Percentiles rank a stretch among this genome's conserved stretches.
These are phyloP conservation scores for Tolypocladium cylindrosporum DNA, from an alignment of 2,329 filamentous ascomycete genomes.

Conservation along the genomic window DNA sequence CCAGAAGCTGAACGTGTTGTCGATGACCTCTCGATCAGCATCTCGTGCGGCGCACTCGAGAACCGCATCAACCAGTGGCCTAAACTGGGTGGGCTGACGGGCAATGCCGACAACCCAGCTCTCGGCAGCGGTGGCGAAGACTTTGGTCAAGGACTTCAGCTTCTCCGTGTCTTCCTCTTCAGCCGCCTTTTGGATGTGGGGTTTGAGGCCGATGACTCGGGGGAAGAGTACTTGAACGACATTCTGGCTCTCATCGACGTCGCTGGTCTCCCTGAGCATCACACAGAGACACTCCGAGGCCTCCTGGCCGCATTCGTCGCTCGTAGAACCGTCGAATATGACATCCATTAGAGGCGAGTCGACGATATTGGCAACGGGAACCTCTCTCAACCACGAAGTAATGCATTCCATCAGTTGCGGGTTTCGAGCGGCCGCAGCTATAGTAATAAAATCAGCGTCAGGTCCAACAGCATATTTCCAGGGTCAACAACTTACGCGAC, in stretches of 20 bases:
- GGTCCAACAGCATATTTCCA: not conserved
- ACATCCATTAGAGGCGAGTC: conserved; percentile 76
- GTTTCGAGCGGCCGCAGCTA: conserved; percentile 70
- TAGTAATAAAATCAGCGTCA: not conserved
- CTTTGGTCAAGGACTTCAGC: conserved; percentile 78
- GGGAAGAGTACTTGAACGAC: conserved; percentile 79
- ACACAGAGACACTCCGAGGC: conserved; percentile 89
- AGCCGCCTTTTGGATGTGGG: conserved; percentile 65
- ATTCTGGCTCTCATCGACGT: conserved; percentile 81
- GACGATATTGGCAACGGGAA: conserved; percentile 73
- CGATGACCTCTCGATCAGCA: conserved; percentile 81
- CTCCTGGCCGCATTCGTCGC: conserved; percentile 71
- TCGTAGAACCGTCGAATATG: conserved; percentile 66
- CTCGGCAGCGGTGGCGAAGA: conserved; percentile 89
- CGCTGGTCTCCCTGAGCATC: conserved; percentile 82
- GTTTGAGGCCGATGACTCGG: conserved; percentile 62
- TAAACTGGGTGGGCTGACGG: conserved; percentile 71
- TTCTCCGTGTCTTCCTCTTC: conserved; percentile 76
- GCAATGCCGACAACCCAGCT: conserved; percentile 91
- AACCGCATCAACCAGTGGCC: conserved; percentile 76
- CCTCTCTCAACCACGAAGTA: conserved; percentile 91
- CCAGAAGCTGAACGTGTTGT: conserved; percentile 95
- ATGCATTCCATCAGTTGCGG: conserved; percentile 91
- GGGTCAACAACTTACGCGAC: conserved; percentile 52
- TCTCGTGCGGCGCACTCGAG: conserved; percentile 87